Percentiles rank a stretch among this genome's conserved stretches.
These are phyloP conservation scores for Verticillium klebahnii DNA, from an alignment of 2,329 filamentous ascomycete species.

Conservation along the genomic window DNA sequence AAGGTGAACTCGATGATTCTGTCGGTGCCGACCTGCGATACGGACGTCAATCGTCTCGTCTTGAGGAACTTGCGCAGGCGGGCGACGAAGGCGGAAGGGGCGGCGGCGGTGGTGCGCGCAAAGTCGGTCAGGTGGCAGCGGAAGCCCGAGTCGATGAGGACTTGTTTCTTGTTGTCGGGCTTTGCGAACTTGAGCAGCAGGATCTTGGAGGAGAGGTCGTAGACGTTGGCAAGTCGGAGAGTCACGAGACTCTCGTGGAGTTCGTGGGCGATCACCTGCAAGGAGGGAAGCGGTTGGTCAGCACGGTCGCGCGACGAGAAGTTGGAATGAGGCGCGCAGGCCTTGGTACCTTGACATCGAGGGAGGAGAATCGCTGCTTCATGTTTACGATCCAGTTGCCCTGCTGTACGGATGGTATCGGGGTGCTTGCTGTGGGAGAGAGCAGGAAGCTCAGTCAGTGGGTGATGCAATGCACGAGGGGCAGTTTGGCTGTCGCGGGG, in stretches of 20 bases:
- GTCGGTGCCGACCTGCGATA: conserved; percentile 87
- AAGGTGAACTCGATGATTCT: conserved; percentile 89
- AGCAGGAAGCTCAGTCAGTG: neutral
- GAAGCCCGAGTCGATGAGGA: conserved; percentile 92
- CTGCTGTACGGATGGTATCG: neutral
- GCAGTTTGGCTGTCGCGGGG: neutral
- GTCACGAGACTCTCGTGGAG: conserved; percentile 71
- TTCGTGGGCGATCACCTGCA: conserved; percentile 88
- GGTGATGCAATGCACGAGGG: neutral
- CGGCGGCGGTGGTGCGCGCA: conserved; percentile 76
- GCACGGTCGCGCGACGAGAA: neutral
- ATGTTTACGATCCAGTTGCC: conserved; percentile 37
- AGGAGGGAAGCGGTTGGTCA: conserved; percentile 6
- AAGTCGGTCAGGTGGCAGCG: conserved; percentile 93
- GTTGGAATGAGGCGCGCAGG: neutral
- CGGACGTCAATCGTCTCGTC: conserved; percentile 74
- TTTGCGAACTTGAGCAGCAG: conserved; percentile 94
- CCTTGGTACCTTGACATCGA: conserved; percentile 62
- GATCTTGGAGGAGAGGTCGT: conserved; percentile 93
- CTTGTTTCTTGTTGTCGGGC: conserved; percentile 80
- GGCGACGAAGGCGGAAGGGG: conserved; percentile 80
- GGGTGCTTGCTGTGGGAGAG: neutral
- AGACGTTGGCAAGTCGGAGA: conserved; percentile 86
- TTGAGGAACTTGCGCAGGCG: conserved; percentile 84
- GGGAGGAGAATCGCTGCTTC: conserved; percentile 77